Conservation (phyloP, 2,329 filamentous ascomycete species). For the Aspergillus transmontanensis region DNA sequence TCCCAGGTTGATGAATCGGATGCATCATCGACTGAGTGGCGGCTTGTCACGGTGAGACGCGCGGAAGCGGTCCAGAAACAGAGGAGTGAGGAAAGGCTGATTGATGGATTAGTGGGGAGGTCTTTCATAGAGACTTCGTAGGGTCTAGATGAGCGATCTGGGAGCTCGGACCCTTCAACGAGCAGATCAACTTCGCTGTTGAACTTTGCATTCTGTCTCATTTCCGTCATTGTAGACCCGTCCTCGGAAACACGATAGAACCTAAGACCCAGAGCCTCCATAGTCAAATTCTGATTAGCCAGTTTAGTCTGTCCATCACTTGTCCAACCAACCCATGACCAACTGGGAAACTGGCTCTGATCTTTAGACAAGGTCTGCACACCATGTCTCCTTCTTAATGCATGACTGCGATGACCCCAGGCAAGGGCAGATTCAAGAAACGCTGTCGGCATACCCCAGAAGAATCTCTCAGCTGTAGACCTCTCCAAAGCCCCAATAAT, state of each 20-base stretch:
- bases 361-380: not conserved
- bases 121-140: not conserved
- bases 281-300: not conserved
- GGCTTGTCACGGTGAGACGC: not conserved
- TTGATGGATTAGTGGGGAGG: not conserved
- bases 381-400: not conserved
- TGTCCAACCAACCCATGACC: conserved; percentile 3
- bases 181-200: not conserved
- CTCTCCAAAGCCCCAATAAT: not conserved
- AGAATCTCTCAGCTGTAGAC: not conserved
- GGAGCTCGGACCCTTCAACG: not conserved
- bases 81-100: not conserved
- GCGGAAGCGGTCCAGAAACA: not conserved
- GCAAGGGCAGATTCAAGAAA: conserved; percentile 1
- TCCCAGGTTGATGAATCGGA: not conserved
- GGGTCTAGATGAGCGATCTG: not conserved
- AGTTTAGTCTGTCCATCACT: conserved; percentile 1
- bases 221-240: not conserved
- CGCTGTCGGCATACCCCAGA: conserved; percentile 3
- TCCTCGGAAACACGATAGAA: not conserved
- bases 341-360: not conserved
- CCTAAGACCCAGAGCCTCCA: not conserved
- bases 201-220: not conserved
- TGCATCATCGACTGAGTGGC: not conserved
- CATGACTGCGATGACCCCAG: not conserved